A percentile compares a stretch with the other conserved stretches of the same genome.
These are phyloP conservation scores for Tetragonia tetragonoides DNA, from an alignment of 148 eudicot species.

Conservation along the genomic window DNA sequence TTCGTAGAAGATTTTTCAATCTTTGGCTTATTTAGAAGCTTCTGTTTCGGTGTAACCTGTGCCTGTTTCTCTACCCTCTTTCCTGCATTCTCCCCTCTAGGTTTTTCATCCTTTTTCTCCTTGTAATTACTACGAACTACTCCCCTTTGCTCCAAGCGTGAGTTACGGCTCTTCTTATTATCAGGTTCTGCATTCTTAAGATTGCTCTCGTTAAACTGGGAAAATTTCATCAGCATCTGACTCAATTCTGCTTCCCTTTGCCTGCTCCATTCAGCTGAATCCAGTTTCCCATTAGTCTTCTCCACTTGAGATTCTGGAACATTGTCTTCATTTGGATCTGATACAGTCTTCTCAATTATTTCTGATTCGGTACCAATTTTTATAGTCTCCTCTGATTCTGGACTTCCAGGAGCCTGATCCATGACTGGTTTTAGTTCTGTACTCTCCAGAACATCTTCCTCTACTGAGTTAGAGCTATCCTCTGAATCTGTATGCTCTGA, in stretches of 20 bases:
- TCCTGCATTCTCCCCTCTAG: constrained; percentile 37
- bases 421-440: constrained; percentile 31
- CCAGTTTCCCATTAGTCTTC: constrained; percentile 53
- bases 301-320: constrained; percentile 34
- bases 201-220: constrained; percentile 52
- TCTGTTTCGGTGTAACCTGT: constrained; percentile 43
- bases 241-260: constrained; percentile 84
- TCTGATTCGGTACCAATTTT: constrained; percentile 33
- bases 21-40: constrained; percentile 59
- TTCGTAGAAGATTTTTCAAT: constrained; percentile 46
- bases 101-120: constrained; percentile 57
- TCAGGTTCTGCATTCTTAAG: constrained; percentile 32
- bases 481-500: constrained; percentile 36
- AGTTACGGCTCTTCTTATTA: constrained; percentile 34
- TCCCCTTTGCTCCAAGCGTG: constrained; percentile 41
- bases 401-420: constrained; percentile 21
- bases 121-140: constrained; percentile 44
- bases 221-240: constrained; percentile 77
- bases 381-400: constrained; percentile 31
- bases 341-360: constrained; percentile 27
- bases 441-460: constrained; percentile 23
- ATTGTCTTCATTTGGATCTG: constrained; percentile 33
- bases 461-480: constrained; percentile 32
- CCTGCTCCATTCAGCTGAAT: constrained; percentile 81
- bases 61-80: constrained; percentile 65